Conservation (phyloP, 176 grass and related monocot species). For the Pharus latifolius region DNA sequence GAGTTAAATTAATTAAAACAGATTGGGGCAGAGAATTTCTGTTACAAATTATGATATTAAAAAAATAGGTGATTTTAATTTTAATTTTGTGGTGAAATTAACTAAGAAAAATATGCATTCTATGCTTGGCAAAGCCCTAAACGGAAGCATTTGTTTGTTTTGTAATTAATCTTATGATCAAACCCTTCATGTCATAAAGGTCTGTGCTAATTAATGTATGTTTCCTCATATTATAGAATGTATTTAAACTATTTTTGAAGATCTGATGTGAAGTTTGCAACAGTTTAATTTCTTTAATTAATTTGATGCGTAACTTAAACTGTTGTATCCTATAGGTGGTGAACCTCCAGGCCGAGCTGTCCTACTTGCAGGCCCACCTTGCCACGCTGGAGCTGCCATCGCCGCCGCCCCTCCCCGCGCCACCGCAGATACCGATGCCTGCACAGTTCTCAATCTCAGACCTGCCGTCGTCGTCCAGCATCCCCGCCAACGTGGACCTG, state of each 20-base stretch:
- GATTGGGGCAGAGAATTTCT: not conserved
- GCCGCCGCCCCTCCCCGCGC: conserved; percentile 18
- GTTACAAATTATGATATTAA: conserved; percentile 3
- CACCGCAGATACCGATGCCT: conserved; percentile 12
- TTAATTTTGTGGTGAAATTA: not conserved
- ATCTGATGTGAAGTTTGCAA: not conserved
- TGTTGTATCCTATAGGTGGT: conserved; percentile 27
- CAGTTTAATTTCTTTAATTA: not conserved
- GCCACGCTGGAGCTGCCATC: conserved; percentile 45
- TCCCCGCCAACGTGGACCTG: conserved; percentile 30
- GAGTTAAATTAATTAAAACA: conserved; percentile 11
- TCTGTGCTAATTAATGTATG: not conserved
- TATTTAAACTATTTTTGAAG: not conserved
- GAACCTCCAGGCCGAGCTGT: conserved; percentile 56
- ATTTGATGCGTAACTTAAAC: not conserved
- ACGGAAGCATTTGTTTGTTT: not conserved
- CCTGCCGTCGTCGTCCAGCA: conserved; percentile 31
- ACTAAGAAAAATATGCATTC: not conserved
- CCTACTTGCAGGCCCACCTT: conserved; percentile 49
- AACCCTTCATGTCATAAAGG: not conserved
- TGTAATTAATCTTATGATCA: not conserved
- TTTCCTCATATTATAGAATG: not conserved
- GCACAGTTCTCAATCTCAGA: conserved; percentile 44
- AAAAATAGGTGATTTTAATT: no score
- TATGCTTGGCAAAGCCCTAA: not conserved